These are phyloP conservation scores for Saturnispora silvae DNA, from an alignment of 805 yeast species.

Conservation along the genomic window DNA sequence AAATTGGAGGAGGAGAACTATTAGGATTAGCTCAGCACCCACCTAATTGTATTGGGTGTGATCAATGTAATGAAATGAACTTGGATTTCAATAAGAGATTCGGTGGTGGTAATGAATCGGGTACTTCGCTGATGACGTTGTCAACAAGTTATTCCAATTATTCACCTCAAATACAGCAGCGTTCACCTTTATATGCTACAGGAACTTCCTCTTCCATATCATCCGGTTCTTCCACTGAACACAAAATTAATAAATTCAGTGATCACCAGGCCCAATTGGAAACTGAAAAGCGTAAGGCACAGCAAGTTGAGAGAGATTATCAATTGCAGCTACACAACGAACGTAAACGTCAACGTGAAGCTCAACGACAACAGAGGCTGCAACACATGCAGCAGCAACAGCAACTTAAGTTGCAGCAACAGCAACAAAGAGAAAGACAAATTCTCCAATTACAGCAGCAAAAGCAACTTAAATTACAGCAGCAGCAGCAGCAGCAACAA, in stretches of 20 bases:
- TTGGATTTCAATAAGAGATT: slow-evolving; percentile 6
- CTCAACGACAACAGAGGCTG: slow-evolving; percentile 7
- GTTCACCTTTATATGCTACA: too few species aligned
- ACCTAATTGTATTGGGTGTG: slow-evolving; percentile 22
- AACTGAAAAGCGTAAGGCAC: slow-evolving; percentile 7
- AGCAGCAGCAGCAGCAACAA: neutral
- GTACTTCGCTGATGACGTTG: slow-evolving; percentile 7
- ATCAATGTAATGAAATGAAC: slow-evolving; percentile 21
- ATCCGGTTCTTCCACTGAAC: neutral
- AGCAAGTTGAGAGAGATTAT: slow-evolving; percentile 4
- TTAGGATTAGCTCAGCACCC: slow-evolving; percentile 5
- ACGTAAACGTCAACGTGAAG: slow-evolving; percentile 8
- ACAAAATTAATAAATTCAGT: neutral
- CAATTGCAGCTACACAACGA: slow-evolving; percentile 8
- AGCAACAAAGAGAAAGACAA: slow-evolving; percentile 3
- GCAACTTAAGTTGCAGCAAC: slow-evolving; percentile 8
- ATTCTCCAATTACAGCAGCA: neutral
- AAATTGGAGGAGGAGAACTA: slow-evolving; percentile 1
- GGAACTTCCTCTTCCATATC: neutral
- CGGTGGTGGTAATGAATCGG: slow-evolving; percentile 9
- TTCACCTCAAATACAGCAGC: too few species aligned
- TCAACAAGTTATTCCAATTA: slow-evolving; percentile 4
- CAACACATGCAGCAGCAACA: slow-evolving; percentile 7
- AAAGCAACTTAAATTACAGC: slow-evolving; percentile 5
- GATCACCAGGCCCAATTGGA: slow-evolving; percentile 8